These are phyloP conservation scores for Nigrospora sphaerica DNA, from an alignment of 2,329 filamentous ascomycete genomes.

Conservation along the genomic window DNA sequence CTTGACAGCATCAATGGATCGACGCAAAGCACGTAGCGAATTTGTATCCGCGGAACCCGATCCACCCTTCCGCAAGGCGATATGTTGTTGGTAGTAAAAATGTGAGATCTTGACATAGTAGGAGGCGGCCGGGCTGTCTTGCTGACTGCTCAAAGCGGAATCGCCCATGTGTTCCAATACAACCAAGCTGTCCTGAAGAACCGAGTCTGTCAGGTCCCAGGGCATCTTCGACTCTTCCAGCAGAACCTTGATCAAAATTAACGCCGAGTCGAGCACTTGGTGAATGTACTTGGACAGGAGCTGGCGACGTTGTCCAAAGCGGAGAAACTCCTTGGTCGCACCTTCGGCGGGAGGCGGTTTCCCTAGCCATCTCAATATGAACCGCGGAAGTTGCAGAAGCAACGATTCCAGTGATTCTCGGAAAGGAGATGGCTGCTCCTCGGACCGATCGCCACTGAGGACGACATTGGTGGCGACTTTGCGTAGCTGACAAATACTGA, in stretches of 20 bases:
- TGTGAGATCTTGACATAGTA: constrained; percentile 64
- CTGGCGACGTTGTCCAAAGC: constrained; percentile 54
- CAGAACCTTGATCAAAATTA: constrained; percentile 47
- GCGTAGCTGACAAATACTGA: constrained; percentile 47
- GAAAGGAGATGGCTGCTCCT: constrained; percentile 5
- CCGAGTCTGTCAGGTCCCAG: constrained; percentile 50
- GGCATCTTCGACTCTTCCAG: constrained; percentile 37
- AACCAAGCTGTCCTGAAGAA: constrained; percentile 47
- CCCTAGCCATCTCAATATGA: constrained; percentile 55
- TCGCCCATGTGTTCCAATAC: constrained; percentile 47
- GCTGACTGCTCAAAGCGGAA: constrained; percentile 13
- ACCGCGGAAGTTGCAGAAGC: constrained; percentile 51
- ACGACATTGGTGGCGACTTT: constrained; percentile 46
- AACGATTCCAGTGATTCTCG: constrained; percentile 44
- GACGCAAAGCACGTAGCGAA: constrained; percentile 50
- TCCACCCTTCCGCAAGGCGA: constrained; percentile 38
- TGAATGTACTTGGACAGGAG: constrained; percentile 43
- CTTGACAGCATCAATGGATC: constrained; percentile 57
- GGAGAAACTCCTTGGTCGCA: constrained; percentile 48
- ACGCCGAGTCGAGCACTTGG: constrained; percentile 51
- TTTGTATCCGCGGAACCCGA: constrained; percentile 32
- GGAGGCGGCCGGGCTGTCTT: constrained; percentile 24
- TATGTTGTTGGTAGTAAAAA: constrained; percentile 60
- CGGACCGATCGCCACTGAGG: constrained; percentile 11
- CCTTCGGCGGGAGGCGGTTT: constrained; percentile 44